Evolutionary conservation across 2,329 filamentous ascomycete species (phyloP), one percentile per base, ranked within the genome.

Genomic region (Ophiostoma sp.): DNA sequence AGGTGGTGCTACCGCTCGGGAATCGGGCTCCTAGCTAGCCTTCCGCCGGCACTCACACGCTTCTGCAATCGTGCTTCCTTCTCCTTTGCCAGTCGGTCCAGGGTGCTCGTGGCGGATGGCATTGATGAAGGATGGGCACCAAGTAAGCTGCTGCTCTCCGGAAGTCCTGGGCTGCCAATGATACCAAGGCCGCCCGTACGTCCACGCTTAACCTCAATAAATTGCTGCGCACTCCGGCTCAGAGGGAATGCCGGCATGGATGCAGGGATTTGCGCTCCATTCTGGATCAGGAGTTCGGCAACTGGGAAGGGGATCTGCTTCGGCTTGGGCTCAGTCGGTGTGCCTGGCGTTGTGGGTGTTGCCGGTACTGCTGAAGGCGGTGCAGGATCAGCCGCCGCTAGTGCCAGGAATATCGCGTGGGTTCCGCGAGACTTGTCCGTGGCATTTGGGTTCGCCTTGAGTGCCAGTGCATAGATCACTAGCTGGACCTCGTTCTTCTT

Each of bases 401-500:
- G 85, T 16, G 96, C 96, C 58, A 99, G 83, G 80, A 93, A 98
- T 16, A 98, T 86, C 0, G 91, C 88, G 76, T 96, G 94, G 0
- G 94, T 97, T 58, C 90, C 91, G 67, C 95, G 87, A 52, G 93
- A 95, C 72, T 89, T 91, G 77, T 99, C 95, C 5, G 87, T 82
- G 3, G 89, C 85, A 75, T 99, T 99, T 14, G 93, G 91, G 74
- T 93, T 97, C 14, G 92, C 95, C 70, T 86, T 86, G 44, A 97
- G 83, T 1, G 95, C 92, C 64, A 99, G 83, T 3, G 91, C 94
- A 74, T 97, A 96, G 40, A 99, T 85, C 38, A 97, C 93, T 72
- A 93, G 91, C 75, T 95, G 91, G 68, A 99, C 92, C 76, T 99
- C 93, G 77, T 97, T 97, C 79, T 89, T 92, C 83, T 98, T 99